These are phyloP conservation scores for Penicillium paneum DNA, from an alignment of 2,329 filamentous ascomycete species.

Conservation along the genomic window DNA sequence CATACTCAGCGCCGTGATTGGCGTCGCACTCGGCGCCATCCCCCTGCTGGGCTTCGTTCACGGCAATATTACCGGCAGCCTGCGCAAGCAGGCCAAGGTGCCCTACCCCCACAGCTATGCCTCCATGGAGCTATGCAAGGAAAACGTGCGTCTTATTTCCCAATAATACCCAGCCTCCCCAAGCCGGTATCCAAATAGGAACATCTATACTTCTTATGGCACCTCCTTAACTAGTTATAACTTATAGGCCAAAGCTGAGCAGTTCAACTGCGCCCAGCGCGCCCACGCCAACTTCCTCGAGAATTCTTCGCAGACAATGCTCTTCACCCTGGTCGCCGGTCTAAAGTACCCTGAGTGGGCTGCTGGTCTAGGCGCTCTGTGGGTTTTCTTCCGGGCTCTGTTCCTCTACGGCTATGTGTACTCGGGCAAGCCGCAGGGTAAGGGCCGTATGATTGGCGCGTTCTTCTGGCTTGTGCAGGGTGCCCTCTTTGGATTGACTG, in stretches of 20 bases:
- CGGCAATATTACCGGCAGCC: slow-evolving; percentile 43
- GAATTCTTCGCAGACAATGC: slow-evolving; percentile 53
- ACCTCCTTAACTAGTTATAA: slow-evolving; percentile 15
- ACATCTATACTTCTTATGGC: background rate
- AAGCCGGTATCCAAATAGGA: background rate
- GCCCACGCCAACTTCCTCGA: slow-evolving; percentile 60
- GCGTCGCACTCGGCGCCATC: slow-evolving; percentile 53
- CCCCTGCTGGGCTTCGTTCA: slow-evolving; percentile 54
- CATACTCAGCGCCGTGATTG: slow-evolving; percentile 52
- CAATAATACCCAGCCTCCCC: background rate
- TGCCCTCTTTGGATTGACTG: slow-evolving; percentile 39
- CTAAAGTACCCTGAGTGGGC: slow-evolving; percentile 52
- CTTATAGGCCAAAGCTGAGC: slow-evolving; percentile 40
- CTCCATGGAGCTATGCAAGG: slow-evolving; percentile 52
- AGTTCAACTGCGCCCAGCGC: slow-evolving; percentile 55
- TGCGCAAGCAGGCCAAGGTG: slow-evolving; percentile 53
- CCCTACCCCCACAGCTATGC: slow-evolving; percentile 60
- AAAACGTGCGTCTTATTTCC: slow-evolving; percentile 34
- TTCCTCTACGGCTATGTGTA: slow-evolving; percentile 51
- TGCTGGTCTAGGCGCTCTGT: slow-evolving; percentile 47
- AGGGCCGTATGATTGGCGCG: slow-evolving; percentile 35
- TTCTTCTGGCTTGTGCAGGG: slow-evolving; percentile 42
- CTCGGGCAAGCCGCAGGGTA: slow-evolving; percentile 38
- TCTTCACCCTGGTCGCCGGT: slow-evolving; percentile 53
- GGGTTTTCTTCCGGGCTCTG: slow-evolving; percentile 50